phyloP scores from a whole-genome alignment of 768 basidiomycete genomes.

The Phlebiopsis flavidoalba region DNA sequence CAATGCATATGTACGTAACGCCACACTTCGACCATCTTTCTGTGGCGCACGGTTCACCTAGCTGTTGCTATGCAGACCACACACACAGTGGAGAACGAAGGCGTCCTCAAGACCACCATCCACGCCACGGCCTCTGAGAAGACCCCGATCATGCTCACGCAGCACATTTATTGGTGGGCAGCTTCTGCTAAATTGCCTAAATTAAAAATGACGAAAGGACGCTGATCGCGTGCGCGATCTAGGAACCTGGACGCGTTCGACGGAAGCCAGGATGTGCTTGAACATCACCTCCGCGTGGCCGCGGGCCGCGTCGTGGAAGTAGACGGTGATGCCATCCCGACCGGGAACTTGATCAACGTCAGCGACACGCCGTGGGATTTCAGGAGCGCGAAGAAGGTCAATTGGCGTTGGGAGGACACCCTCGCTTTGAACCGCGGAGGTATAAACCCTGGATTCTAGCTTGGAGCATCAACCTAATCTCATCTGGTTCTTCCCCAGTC shows the following conservation, averaged over 20 bases:
- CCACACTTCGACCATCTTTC: neutral
- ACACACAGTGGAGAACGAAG: slow-evolving; percentile 40
- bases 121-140: slow-evolving; percentile 42
- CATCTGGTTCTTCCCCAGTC: slow-evolving; percentile 23
- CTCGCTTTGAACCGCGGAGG: slow-evolving; percentile 19
- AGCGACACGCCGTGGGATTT: slow-evolving; percentile 39
- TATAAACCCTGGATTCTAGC: slow-evolving; percentile 3
- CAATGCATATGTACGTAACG: slow-evolving; percentile 26
- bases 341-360: slow-evolving; percentile 28
- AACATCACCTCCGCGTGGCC: slow-evolving; percentile 22
- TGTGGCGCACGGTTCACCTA: neutral
- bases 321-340: slow-evolving; percentile 34
- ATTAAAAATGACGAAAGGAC: neutral
- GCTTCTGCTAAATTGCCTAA: neutral
- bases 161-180: slow-evolving; percentile 47
- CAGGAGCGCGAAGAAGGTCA: slow-evolving; percentile 23
- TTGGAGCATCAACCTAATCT: neutral
- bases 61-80: slow-evolving; percentile 31
- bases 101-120: slow-evolving; percentile 37
- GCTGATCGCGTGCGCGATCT: neutral
- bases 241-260: slow-evolving; percentile 53
- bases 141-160: slow-evolving; percentile 56
- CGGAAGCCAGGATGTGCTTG: slow-evolving; percentile 29
- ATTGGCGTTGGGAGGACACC: slow-evolving; percentile 19
- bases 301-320: slow-evolving; percentile 31